Percentiles rank a stretch among this genome's conserved stretches.
Conservation (phyloP, 768 basidiomycete genomes). For the Rubroboletus pulcherrimus region DNA sequence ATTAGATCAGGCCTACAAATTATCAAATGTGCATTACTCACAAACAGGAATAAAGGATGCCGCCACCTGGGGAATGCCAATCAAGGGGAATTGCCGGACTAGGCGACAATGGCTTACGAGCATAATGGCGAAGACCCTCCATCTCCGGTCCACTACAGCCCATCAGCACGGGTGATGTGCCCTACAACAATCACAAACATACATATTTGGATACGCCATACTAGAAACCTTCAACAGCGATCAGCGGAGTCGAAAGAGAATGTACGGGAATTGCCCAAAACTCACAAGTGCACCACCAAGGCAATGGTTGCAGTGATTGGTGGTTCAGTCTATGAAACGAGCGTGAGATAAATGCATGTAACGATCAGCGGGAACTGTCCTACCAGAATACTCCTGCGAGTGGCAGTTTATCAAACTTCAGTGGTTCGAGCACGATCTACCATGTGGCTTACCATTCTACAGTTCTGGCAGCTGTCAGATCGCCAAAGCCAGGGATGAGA, state of each 20-base stretch:
- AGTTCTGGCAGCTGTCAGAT: neutral
- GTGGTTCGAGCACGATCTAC: neutral
- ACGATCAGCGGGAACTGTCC: neutral
- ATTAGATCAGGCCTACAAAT: neutral
- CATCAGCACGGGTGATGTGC: neutral
- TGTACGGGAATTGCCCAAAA: neutral
- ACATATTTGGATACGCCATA: conserved; percentile 3
- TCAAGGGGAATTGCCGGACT: neutral
- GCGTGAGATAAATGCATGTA: neutral
- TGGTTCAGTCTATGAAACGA: neutral
- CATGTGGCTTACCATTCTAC: neutral
- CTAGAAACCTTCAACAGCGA: neutral
- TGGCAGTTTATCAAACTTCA: neutral
- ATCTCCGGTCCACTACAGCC: neutral
- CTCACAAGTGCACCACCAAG: conserved; percentile 1
- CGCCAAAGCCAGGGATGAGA: neutral
- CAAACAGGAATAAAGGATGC: neutral
- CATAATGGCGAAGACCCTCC: neutral
- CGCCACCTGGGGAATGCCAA: neutral
- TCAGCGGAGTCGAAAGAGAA: neutral
- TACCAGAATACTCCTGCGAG: neutral
- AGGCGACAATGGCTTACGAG: neutral
- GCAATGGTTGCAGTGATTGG: neutral
- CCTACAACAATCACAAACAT: neutral
- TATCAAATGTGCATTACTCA: neutral